Conservation (phyloP, 208 protist genomes). For the Leishmania major region DNA sequence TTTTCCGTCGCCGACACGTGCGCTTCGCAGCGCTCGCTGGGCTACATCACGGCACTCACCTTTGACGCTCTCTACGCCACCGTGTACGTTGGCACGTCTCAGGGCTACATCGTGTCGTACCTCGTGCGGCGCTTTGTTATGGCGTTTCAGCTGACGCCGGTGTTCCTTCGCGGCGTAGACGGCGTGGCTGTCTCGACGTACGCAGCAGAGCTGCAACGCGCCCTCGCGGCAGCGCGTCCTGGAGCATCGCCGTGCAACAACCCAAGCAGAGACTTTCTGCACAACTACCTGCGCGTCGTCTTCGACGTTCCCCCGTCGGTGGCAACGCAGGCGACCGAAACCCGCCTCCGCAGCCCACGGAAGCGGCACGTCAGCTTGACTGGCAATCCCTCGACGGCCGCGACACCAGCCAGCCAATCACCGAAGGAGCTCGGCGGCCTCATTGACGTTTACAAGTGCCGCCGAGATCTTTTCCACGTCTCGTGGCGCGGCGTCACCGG, state of each 20-base stretch:
- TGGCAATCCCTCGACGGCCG: background rate
- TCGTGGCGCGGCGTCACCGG: background rate
- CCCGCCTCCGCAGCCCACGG: too few relatives aligned
- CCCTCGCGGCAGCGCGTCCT: conserved; percentile 4
- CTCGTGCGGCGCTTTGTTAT: conserved; percentile 66
- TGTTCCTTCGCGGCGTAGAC: conserved; percentile 31
- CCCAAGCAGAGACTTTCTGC: background rate
- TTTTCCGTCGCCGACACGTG: conserved; percentile 25
- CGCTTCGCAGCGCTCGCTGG: conserved; percentile 32
- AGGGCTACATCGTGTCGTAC: conserved; percentile 73
- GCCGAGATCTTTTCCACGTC: conserved; percentile 2
- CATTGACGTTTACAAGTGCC: conserved; percentile 13
- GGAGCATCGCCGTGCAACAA: background rate
- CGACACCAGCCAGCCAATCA: background rate
- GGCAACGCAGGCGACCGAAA: background rate
- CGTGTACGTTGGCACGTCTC: conserved; percentile 73
- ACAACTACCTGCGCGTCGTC: conserved; percentile 19
- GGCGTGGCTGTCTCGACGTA: conserved; percentile 38
- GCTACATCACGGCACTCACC: conserved; percentile 46
- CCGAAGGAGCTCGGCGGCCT: conserved; percentile 6
- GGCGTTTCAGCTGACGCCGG: conserved; percentile 63
- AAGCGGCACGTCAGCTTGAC: background rate
- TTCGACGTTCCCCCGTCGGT: conserved; percentile 8
- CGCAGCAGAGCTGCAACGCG: conserved; percentile 34
- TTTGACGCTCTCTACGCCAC: conserved; percentile 65